Base-by-base conservation (phyloP, 257 asterid species). In the Salvia rosmarinus region DNA sequence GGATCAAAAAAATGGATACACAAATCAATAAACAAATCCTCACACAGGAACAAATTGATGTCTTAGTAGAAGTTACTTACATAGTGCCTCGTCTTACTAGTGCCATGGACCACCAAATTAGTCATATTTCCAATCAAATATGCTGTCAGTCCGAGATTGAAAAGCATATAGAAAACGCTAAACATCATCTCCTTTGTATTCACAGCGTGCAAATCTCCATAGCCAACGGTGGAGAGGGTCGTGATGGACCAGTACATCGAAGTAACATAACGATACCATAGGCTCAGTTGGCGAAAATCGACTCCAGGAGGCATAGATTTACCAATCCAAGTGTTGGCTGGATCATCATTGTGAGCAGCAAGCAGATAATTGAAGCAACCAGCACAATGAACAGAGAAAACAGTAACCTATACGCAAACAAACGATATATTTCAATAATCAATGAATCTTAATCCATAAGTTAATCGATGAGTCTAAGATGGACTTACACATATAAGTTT, bases 311-410 rank as follows among this genome's bases (percentile, higher is more conserved):
- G 71, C 73, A 76, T 64, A 7, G 71, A 1, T 32, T 19, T 19
- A 34, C 86, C 89, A 9, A 86, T 74, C 89, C 92, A 86, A 43
- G 92, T 86, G 7, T 68, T 52, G 1, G 20, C 2, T 16, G 84
- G 83, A 35, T 78, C 32, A 20, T 0, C 78, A 46, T 80, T 61
- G 58, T 46, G 74, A 30, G 77, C 80, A 9, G 98, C 96, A 43
- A 92, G 85, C 30, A 85, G 78, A 83, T 92, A 92, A 64, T 81
- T 71, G 79, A 92, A 87, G 88, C 98, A 92, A 13, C 86, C 98
- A 2, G 95, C 98, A 76, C 88, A 82, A 70, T 92, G 96, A 73
- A 90, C 93, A 0, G 79, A 79, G 5, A 84, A 81, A 0, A 86
- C 69, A 54, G 86, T 82, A 50, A 86, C 85, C 91, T 86, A 52